Conservation (phyloP, 1,284 basidiomycete genomes). For the Kwoniella shivajii region DNA sequence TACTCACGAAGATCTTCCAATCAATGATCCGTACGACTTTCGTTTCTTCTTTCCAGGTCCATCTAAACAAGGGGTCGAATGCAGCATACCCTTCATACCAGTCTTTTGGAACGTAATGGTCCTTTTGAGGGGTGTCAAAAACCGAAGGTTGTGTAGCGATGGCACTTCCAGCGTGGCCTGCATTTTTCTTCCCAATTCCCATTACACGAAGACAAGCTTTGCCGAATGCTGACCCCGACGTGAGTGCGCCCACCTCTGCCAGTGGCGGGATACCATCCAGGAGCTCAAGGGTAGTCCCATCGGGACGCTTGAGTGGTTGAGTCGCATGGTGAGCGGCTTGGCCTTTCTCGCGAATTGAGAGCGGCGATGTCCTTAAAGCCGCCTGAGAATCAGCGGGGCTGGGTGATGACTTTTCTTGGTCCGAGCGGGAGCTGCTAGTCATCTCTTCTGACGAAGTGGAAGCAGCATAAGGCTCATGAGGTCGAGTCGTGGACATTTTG, state of each 20-base stretch:
- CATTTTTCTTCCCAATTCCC: constrained; percentile 7
- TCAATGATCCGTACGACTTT: constrained; percentile 66
- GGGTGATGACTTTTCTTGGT: neutral
- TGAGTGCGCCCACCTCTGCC: neutral
- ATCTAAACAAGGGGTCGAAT: constrained; percentile 67
- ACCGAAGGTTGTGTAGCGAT: constrained; percentile 48
- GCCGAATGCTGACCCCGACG: constrained; percentile 8
- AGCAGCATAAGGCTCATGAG: neutral
- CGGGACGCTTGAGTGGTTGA: constrained; percentile 3
- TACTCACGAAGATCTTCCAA: constrained; percentile 59
- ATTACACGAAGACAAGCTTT: constrained; percentile 7
- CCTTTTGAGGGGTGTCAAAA: constrained; percentile 10
- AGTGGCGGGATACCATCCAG: constrained; percentile 4
- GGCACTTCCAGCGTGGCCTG: constrained; percentile 10
- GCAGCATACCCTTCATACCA: constrained; percentile 28
- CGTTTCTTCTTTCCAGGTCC: constrained; percentile 69
- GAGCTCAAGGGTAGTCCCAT: constrained; percentile 3
- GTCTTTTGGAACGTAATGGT: constrained; percentile 2
- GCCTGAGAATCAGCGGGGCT: neutral
- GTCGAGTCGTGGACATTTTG: neutral
- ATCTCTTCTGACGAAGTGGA: constrained; percentile 2
- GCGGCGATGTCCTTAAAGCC: neutral
- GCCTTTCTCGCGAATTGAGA: neutral
- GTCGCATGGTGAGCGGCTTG: neutral
- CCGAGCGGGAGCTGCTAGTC: neutral